Base-by-base conservation (phyloP, 495 filamentous ascomycete genomes). In the Hapsidospora chrysogenum region DNA sequence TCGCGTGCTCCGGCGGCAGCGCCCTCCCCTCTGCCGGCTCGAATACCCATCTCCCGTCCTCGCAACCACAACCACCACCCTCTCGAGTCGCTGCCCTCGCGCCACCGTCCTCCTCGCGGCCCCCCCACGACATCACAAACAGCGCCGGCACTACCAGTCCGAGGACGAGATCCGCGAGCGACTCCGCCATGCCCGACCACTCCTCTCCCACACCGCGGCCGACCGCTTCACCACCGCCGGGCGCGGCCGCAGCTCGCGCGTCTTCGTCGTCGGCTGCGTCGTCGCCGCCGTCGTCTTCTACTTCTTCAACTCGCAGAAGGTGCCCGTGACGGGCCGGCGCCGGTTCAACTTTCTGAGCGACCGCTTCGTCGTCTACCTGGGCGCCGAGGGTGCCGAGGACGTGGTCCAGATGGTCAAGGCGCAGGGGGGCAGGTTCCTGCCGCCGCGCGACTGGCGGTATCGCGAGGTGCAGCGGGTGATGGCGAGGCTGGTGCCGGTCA, bases 311-410 rank as follows among this genome's bases (percentile, higher is more conserved):
- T 57, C 79, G 9, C 83, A 96, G 43, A 70, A 63, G 7, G 85
- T 93, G 10, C 84, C 85, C 29, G 76, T 84, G 27, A 78, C 76
- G 6, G 78, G 80, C 3, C 74, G 87, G 14, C 68, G 67, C 33
- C 73, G 86, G 26, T 95, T 96, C 62, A 93, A 87, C 46, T 72
- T 76, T 41, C 59, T 85, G 25, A 68, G 66, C 21, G 52, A 65
- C 15, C 44, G 56, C n/a, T 51, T 46, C 1, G 76, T 86, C 42
- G 52, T 61, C 17, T 45, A 57, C 11, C 56, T 76, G 33, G 66
- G 63, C n/a, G 47, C 61, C 17, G 45, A 68, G 34, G 59, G 58
- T 42, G 74, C 74, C 44, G 47, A 58, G 17, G 48, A 58, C 11
- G 36, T 77, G 2, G 49, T 81, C 34, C 46, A 54, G 29, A 45